phyloP scores from a whole-genome alignment of 495 filamentous ascomycete genomes.

The Lophiotrema nucula region DNA sequence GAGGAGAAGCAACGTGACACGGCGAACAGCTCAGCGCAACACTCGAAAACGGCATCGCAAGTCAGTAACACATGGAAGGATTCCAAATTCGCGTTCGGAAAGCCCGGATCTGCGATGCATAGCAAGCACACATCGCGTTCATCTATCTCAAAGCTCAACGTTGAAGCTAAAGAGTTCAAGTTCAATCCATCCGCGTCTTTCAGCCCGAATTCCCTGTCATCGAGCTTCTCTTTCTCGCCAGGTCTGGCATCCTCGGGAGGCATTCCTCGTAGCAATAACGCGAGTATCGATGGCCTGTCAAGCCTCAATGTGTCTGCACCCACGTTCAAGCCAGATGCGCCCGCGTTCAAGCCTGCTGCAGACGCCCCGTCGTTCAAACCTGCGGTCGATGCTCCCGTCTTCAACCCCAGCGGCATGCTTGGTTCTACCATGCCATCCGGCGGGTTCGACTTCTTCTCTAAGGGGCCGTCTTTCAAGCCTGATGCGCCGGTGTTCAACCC shows the following conservation, averaged over 20 bases:
- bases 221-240: slow-evolving; percentile 56
- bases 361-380: slow-evolving; percentile 24
- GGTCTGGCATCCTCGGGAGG: slow-evolving; percentile 12
- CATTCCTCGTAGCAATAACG: slow-evolving; percentile 21
- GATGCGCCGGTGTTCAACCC: slow-evolving; percentile 74
- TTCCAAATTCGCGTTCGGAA: slow-evolving; percentile 38
- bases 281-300: slow-evolving; percentile 31
- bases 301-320: slow-evolving; percentile 68
- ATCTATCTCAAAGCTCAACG: slow-evolving; percentile 78
- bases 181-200: slow-evolving; percentile 68
- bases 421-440: slow-evolving; percentile 39
- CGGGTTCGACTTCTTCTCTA: slow-evolving; percentile 73
- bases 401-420: slow-evolving; percentile 23
- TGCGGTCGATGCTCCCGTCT: slow-evolving; percentile 49
- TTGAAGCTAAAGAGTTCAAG: slow-evolving; percentile 82
- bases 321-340: slow-evolving; percentile 63
- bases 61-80: slow-evolving; percentile 54
- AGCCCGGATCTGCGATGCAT: slow-evolving; percentile 25
- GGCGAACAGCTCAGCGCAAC: slow-evolving; percentile 17
- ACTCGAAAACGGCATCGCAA: slow-evolving; percentile 32
- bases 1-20: slow-evolving; percentile 10
- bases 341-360: slow-evolving; percentile 19
- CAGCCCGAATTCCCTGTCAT: slow-evolving; percentile 55
- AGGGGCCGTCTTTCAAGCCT: slow-evolving; percentile 70
- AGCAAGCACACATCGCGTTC: slow-evolving; percentile 60